phyloP scores from a whole-genome alignment of 2,329 filamentous ascomycete genomes.

The Phialophora expanda region DNA sequence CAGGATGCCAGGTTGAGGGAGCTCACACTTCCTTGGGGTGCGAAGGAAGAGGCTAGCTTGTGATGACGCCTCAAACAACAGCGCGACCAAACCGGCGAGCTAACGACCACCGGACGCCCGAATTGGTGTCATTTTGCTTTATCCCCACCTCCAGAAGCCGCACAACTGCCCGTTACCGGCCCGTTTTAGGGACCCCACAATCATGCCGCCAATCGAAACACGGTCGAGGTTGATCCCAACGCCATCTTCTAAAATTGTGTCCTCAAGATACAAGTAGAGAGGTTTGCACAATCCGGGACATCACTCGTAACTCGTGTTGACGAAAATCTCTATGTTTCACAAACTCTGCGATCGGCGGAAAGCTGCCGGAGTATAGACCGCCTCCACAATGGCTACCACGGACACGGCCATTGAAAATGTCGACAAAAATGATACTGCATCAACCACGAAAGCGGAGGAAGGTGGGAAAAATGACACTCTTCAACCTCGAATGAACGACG shows the following conservation, averaged over 20 bases:
- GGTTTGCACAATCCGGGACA: background rate
- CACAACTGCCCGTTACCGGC: constrained; percentile 2
- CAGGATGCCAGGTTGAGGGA: background rate
- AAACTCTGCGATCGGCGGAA: background rate
- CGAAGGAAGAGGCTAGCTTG: background rate
- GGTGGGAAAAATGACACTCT: background rate
- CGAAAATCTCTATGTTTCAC: background rate
- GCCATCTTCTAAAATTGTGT: background rate
- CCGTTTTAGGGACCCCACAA: background rate
- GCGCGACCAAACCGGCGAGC: background rate
- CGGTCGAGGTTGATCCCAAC: background rate
- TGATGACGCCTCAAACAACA: constrained; percentile 9
- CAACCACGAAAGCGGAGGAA: background rate
- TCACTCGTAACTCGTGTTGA: background rate
- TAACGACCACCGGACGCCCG: background rate
- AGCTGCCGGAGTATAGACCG: background rate
- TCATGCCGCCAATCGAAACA: background rate
- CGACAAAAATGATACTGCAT: background rate
- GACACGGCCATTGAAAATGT: background rate
- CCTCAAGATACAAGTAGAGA: background rate
- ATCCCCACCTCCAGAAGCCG: background rate
- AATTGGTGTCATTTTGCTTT: background rate
- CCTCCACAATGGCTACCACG: background rate
- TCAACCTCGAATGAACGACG: background rate
- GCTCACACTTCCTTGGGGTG: background rate